A percentile compares a stretch with the other conserved stretches of the same genome.
These are phyloP conservation scores for Mycena capillaripes DNA, from an alignment of 768 basidiomycete genomes.

Conservation along the genomic window DNA sequence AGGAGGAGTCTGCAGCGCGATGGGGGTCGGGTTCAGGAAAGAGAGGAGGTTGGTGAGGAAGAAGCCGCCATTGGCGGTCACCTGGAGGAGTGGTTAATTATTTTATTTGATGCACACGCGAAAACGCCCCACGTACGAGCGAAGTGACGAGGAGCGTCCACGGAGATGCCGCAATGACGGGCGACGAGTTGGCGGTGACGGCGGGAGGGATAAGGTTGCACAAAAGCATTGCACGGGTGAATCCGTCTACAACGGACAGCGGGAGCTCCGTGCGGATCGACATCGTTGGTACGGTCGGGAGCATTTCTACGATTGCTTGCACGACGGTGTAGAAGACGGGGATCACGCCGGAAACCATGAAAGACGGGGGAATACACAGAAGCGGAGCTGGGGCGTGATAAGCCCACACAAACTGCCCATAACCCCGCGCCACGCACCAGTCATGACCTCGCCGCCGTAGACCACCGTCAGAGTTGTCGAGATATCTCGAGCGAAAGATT, in stretches of 20 bases:
- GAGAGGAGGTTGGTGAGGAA: constrained; percentile 83
- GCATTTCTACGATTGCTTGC: constrained; percentile 72
- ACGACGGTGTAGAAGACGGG: constrained; percentile 71
- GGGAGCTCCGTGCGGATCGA: constrained; percentile 76
- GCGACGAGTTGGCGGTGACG: constrained; percentile 66
- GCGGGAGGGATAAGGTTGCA: constrained; percentile 83
- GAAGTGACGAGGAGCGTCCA: constrained; percentile 84
- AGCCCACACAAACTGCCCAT: constrained; percentile 17
- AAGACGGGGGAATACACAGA: constrained; percentile 79
- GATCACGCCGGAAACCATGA: constrained; percentile 80
- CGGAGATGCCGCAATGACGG: constrained; percentile 72
- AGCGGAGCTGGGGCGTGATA: constrained; percentile 63
- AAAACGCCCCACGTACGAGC: constrained; percentile 60
- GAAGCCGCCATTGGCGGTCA: constrained; percentile 85
- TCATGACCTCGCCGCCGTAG: constrained; percentile 83
- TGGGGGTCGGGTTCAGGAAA: constrained; percentile 79
- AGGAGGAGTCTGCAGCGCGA: constrained; percentile 79
- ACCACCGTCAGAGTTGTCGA: constrained; percentile 75
- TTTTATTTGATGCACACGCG: background rate
- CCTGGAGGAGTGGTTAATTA: constrained; percentile 50
- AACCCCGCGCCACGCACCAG: constrained; percentile 57
- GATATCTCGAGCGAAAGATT: constrained; percentile 71
- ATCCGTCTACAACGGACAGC: constrained; percentile 80
- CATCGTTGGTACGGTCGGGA: constrained; percentile 70
- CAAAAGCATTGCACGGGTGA: constrained; percentile 83